phyloP scores from a whole-genome alignment of 2,329 filamentous ascomycete species.

The Trichophaea hybrida region DNA sequence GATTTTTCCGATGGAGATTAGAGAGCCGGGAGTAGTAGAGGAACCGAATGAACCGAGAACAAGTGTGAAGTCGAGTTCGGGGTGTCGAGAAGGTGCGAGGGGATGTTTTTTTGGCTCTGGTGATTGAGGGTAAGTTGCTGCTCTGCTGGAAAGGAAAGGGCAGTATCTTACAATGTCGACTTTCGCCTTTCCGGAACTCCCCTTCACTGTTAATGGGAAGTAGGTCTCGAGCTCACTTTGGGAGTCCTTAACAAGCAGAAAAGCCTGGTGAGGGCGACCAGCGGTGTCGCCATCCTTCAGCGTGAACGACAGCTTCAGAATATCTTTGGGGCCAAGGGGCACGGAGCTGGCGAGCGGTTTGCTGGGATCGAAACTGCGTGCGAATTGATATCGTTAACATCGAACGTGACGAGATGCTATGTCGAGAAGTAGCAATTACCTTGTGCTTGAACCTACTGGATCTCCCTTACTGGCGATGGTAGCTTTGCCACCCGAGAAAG shows the following conservation, averaged over 20 bases:
- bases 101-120: slow-evolving; percentile 79
- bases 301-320: slow-evolving; percentile 69
- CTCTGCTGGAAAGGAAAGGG: background rate
- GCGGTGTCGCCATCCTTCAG: slow-evolving; percentile 62
- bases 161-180: slow-evolving; percentile 58
- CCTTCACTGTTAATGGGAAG: slow-evolving; percentile 70
- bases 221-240: slow-evolving; percentile 69
- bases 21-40: slow-evolving; percentile 51
- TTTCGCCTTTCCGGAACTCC: slow-evolving; percentile 63
- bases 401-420: background rate
- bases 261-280: slow-evolving; percentile 86
- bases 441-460: slow-evolving; percentile 1
- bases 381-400: background rate
- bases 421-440: background rate
- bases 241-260: slow-evolving; percentile 65
- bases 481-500: slow-evolving; percentile 17
- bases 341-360: slow-evolving; percentile 50
- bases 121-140: slow-evolving; percentile 1
- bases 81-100: slow-evolving; percentile 60
- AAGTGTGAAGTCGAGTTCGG: slow-evolving; percentile 63
- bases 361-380: slow-evolving; percentile 31
- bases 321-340: slow-evolving; percentile 51
- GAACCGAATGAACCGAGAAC: slow-evolving; percentile 77
- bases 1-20: slow-evolving; percentile 43
- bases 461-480: slow-evolving; percentile 13